Percentiles rank a stretch among this genome's conserved stretches.
These are phyloP conservation scores for Salix udensis DNA, from an alignment of 345 rosid genomes.

Conservation along the genomic window DNA sequence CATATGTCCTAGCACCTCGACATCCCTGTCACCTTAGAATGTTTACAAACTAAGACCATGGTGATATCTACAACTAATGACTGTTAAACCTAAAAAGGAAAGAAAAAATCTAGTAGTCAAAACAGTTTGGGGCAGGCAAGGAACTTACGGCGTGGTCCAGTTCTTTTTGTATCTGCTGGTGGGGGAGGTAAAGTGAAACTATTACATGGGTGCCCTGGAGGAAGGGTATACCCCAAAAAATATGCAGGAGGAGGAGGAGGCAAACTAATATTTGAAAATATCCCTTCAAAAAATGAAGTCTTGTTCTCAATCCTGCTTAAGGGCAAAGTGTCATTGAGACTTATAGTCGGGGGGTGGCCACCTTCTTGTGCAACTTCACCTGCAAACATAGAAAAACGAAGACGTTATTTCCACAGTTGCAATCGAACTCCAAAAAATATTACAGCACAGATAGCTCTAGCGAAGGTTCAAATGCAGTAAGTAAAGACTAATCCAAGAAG, in stretches of 20 bases:
- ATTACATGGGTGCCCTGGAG: conserved; percentile 91
- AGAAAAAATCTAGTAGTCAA: neutral
- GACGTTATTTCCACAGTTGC: neutral
- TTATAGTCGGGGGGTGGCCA: conserved; percentile 39
- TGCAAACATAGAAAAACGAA: conserved; percentile 25
- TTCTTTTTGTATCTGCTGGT: conserved; percentile 87
- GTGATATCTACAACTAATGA: neutral
- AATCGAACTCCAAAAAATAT: neutral
- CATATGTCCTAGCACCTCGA: neutral
- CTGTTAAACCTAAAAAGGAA: neutral
- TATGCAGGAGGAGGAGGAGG: conserved; percentile 51
- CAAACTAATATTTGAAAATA: neutral
- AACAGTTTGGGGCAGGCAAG: neutral
- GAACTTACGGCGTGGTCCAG: conserved; percentile 92
- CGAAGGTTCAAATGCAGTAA: neutral
- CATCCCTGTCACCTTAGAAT: neutral
- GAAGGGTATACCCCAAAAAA: conserved; percentile 89
- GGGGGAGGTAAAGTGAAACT: conserved; percentile 92
- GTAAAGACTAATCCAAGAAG: neutral
- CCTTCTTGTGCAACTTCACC: conserved; percentile 69
- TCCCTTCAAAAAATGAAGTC: conserved; percentile 16
- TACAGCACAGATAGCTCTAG: neutral
- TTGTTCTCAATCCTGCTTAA: conserved; percentile 19
- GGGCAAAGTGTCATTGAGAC: conserved; percentile 34
- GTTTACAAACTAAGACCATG: neutral